A percentile compares a stretch with the other conserved stretches of the same genome.
Evolutionary conservation across 352 stramenopile species (phyloP).

Genomic region (Phytophthora litchii): DNA sequence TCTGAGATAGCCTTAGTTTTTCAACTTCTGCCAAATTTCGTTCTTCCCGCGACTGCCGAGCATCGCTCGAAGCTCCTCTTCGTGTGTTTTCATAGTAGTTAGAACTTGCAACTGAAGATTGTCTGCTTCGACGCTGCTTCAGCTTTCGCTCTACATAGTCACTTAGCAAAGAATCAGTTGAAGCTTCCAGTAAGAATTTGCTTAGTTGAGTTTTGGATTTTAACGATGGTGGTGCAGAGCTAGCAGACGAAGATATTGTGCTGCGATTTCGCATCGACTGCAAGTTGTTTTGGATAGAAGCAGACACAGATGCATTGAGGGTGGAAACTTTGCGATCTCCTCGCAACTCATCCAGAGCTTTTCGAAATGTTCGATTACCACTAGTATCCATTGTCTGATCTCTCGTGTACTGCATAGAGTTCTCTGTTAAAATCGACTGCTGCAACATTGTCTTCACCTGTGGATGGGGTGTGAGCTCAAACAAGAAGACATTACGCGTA

Average conservation of each 20-base stretch:
- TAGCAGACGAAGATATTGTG: slow-evolving; percentile 17
- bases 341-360: slow-evolving; percentile 50
- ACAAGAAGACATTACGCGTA: slow-evolving; percentile 51
- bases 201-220: slow-evolving; percentile 39
- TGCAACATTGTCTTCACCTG: slow-evolving; percentile 4
- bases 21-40: slow-evolving; percentile 66
- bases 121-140: slow-evolving; percentile 39
- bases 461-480: slow-evolving; percentile 42
- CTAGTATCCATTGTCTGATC: neutral
- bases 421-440: slow-evolving; percentile 9
- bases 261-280: neutral
- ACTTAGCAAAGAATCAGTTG: slow-evolving; percentile 55
- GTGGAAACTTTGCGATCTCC: slow-evolving; percentile 39
- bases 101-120: slow-evolving; percentile 11
- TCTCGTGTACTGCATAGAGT: slow-evolving; percentile 18
- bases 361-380: slow-evolving; percentile 41
- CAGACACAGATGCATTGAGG: slow-evolving; percentile 16
- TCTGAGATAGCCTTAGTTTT: slow-evolving; percentile 67
- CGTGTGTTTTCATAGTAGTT: slow-evolving; percentile 11
- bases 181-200: slow-evolving; percentile 57
- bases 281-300: slow-evolving; percentile 25
- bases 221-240: slow-evolving; percentile 1
- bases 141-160: slow-evolving; percentile 78
- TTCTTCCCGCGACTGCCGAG: slow-evolving; percentile 42
- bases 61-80: slow-evolving; percentile 8